Evolutionary conservation across 148 eudicot genomes (phyloP), one percentile per base, ranked within the genome.

Genomic region (Spergularia marina): DNA sequence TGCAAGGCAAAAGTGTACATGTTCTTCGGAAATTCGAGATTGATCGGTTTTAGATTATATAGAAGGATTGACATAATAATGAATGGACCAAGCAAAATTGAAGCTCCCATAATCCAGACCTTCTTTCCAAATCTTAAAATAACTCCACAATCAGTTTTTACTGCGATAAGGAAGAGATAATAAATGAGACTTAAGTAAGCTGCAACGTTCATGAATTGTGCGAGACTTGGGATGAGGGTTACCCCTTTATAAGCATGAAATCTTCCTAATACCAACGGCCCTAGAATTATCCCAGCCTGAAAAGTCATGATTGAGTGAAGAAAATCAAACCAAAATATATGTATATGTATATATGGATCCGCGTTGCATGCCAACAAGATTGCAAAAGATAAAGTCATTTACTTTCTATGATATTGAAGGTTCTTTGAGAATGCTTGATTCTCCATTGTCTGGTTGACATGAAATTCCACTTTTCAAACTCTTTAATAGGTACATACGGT

Each of bases 271-370:
- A 54, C 71, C 18, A 40, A 34, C 1, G 70, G 75, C 51, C 80
- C 76, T 71, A 78, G 39, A 10, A 71, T 54, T 4, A 78, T 78
- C 39, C 80, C 80, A 1, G 76, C 36, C 80, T 78, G 76, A 4
- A 77, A 70, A 52, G 36, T 30, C 36, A 30, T 30, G 36, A 30
- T 30, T 30, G 36, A 30, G 36, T 30, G 2, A 30, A 30, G 36
- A 30, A 30, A 30, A 30, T 30, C 4, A 30, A 30, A 30, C 36
- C 36, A 30, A 30, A 30, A 30, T 30, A 30, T 30, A 30, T 30
- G 36, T 30, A 30, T 30, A 3, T 30, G 36, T 30, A 30, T 30
- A 30, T 30, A 30, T 30, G 36, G 36, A 30, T 1, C 3, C 2
- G 36, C 36, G 36, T 30, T 30, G 36, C 4, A 30, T 30, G 36